Percentiles rank a stretch among this genome's conserved stretches.
Evolutionary conservation across 2,329 filamentous ascomycete species (phyloP).

Genomic region (Alternaria incomplexa): DNA sequence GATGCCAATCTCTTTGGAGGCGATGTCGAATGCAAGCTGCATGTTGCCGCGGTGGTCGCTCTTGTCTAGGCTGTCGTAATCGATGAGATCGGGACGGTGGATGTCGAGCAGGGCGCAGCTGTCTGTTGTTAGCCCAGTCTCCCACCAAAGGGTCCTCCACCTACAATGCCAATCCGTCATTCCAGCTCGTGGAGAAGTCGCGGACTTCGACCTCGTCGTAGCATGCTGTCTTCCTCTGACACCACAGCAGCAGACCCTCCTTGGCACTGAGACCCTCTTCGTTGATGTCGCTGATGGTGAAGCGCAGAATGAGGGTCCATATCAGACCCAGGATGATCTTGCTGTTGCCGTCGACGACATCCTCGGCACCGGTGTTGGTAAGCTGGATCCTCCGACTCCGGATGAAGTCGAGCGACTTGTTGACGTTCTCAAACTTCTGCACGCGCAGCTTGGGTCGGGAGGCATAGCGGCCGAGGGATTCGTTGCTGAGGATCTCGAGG

Average conservation of each 20-base stretch:
- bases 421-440: slow-evolving; percentile 97
- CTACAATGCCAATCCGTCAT: slow-evolving; percentile 88
- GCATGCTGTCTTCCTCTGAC: slow-evolving; percentile 96
- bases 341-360: slow-evolving; percentile 95
- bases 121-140: slow-evolving; percentile 13
- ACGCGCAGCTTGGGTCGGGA: slow-evolving; percentile 95
- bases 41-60: slow-evolving; percentile 94
- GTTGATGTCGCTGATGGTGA: slow-evolving; percentile 99
- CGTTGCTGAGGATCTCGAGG: slow-evolving; percentile 91
- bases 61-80: slow-evolving; percentile 95
- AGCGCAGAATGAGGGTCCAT: slow-evolving; percentile 96
- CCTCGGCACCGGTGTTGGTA: slow-evolving; percentile 97
- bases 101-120: slow-evolving; percentile 92
- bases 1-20: slow-evolving; percentile 94
- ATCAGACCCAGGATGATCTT: slow-evolving; percentile 98
- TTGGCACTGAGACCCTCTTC: slow-evolving; percentile 97
- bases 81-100: slow-evolving; percentile 94
- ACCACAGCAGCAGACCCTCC: slow-evolving; percentile 94
- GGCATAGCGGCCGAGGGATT: slow-evolving; percentile 95
- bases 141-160: slow-evolving; percentile 14
- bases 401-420: slow-evolving; percentile 92
- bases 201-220: slow-evolving; percentile 96
- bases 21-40: slow-evolving; percentile 97
- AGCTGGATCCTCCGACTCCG: slow-evolving; percentile 90
- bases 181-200: slow-evolving; percentile 96